Conservation (phyloP, 2,329 filamentous ascomycete genomes). For the Sarocladium strictum region DNA sequence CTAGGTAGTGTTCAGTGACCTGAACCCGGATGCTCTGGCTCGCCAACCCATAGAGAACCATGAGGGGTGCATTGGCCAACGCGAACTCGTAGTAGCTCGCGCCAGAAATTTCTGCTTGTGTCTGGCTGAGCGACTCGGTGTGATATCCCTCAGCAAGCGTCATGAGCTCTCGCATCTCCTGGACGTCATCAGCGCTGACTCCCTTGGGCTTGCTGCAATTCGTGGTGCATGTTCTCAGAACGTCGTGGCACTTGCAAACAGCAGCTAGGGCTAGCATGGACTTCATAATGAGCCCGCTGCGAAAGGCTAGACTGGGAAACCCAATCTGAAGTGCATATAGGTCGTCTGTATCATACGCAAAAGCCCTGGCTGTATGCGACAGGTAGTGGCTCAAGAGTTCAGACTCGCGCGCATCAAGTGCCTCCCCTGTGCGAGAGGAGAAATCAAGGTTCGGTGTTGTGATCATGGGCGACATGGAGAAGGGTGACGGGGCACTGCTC, state of each 20-base stretch:
- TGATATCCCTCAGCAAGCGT: constrained; percentile 31
- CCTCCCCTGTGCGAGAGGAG: neutral
- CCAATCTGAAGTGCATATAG: constrained; percentile 33
- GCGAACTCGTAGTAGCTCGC: constrained; percentile 26
- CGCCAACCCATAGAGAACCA: constrained; percentile 6
- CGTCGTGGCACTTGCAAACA: constrained; percentile 31
- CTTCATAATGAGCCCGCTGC: constrained; percentile 32
- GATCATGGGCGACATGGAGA: neutral
- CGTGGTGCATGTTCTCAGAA: constrained; percentile 12
- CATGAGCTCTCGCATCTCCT: constrained; percentile 15
- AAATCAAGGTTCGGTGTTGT: neutral
- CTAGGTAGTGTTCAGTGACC: neutral
- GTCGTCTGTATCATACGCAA: constrained; percentile 30
- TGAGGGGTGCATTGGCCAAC: constrained; percentile 20
- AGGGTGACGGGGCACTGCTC: neutral
- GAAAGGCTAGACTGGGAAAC: constrained; percentile 35
- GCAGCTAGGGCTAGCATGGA: constrained; percentile 36
- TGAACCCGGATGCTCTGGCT: constrained; percentile 8
- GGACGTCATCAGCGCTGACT: neutral
- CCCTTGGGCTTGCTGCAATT: neutral
- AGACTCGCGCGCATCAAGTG: neutral
- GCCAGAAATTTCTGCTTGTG: constrained; percentile 25
- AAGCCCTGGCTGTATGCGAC: constrained; percentile 31
- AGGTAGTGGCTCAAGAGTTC: constrained; percentile 34
- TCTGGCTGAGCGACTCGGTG: constrained; percentile 28